phyloP scores from a whole-genome alignment of 2,329 filamentous ascomycete genomes.

The Aspergillus fischeri region DNA sequence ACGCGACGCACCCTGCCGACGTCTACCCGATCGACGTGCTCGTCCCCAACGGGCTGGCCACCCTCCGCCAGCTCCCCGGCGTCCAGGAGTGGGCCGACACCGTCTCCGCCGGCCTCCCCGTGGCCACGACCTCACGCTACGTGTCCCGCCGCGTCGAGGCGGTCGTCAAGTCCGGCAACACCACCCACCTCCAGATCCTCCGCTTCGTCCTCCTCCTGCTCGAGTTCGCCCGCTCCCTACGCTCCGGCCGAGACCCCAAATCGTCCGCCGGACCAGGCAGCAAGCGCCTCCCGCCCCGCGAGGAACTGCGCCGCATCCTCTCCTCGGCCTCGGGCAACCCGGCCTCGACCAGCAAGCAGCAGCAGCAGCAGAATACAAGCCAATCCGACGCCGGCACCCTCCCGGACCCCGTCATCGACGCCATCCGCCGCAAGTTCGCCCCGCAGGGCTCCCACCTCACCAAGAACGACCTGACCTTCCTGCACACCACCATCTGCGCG shows the following conservation, averaged over 20 bases:
- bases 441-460: slow-evolving; percentile 33
- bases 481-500: slow-evolving; percentile 45
- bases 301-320: slow-evolving; percentile 37
- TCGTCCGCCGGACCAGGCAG: slow-evolving; percentile 28
- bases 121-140: slow-evolving; percentile 41
- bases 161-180: slow-evolving; percentile 36
- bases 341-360: slow-evolving; percentile 12
- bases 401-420: slow-evolving; percentile 38
- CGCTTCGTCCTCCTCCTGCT: slow-evolving; percentile 44
- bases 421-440: slow-evolving; percentile 40
- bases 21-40: slow-evolving; percentile 44
- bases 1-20: slow-evolving; percentile 40
- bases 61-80: slow-evolving; percentile 39
- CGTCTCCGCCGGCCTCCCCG: slow-evolving; percentile 30
- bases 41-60: slow-evolving; percentile 39
- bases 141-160: slow-evolving; percentile 41
- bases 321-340: slow-evolving; percentile 25
- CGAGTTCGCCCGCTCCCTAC: slow-evolving; percentile 38
- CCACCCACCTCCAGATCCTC: slow-evolving; percentile 41
- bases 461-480: slow-evolving; percentile 38
- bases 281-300: slow-evolving; percentile 38
- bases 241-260: slow-evolving; percentile 22
- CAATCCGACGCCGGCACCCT: slow-evolving; percentile 19
- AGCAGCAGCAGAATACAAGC: slow-evolving; percentile 7
- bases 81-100: slow-evolving; percentile 42